A percentile compares a stretch with the other conserved stretches of the same genome.
Evolutionary conservation across 1,139 yeast genomes (phyloP).

Genomic region (Keqinozyma sinolaborantium): DNA sequence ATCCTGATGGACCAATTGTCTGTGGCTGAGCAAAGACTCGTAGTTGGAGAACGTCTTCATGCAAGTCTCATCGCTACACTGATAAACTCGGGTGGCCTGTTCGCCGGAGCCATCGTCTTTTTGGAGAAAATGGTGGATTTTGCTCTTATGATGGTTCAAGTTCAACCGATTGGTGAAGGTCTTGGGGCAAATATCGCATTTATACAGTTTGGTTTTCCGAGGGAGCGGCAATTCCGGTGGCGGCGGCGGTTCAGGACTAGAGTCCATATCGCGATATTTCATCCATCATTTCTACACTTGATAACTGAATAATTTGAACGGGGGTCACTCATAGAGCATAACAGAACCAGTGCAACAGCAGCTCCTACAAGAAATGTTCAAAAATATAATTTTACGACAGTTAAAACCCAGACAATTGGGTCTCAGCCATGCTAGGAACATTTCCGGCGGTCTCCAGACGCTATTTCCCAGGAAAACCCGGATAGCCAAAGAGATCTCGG

Average conservation of each 20-base stretch:
- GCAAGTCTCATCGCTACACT: neutral
- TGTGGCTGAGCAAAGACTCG: slow-evolving; percentile 1
- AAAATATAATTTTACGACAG: too few relatives aligned
- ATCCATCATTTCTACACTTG: too few relatives aligned
- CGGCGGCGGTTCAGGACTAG: too few relatives aligned
- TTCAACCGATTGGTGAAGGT: neutral
- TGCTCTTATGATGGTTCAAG: neutral
- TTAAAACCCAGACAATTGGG: too few relatives aligned
- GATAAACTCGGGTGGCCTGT: neutral
- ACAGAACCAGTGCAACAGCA: too few relatives aligned
- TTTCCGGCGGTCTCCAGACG: neutral
- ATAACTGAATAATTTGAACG: too few relatives aligned
- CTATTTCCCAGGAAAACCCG: slow-evolving; percentile 15
- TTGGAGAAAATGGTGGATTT: neutral
- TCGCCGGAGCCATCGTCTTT: neutral
- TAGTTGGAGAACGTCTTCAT: neutral
- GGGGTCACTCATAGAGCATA: too few relatives aligned
- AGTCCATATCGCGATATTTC: slow-evolving; percentile 3
- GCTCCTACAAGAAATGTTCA: too few relatives aligned
- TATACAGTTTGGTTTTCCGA: neutral
- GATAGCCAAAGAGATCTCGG: slow-evolving; percentile 32
- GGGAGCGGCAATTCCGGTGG: too few relatives aligned
- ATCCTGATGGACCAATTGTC: neutral
- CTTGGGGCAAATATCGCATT: neutral
- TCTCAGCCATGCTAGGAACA: too few relatives aligned